Base-by-base conservation (phyloP, 352 stramenopile genomes). In the Pythium phragmitis region DNA sequence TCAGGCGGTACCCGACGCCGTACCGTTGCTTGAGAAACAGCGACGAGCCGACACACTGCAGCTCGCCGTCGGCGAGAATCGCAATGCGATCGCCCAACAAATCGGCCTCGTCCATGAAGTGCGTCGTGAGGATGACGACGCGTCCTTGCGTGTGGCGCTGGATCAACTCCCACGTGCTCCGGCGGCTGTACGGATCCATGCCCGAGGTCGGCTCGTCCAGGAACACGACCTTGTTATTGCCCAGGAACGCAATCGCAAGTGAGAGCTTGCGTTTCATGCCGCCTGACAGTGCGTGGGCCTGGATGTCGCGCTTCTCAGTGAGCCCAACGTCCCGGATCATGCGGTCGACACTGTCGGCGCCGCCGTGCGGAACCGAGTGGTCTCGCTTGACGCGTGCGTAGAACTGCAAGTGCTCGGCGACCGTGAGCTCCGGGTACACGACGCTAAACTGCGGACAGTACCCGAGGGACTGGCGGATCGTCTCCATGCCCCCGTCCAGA, bases 401-500 rank as follows among this genome's bases (percentile, higher is more conserved):
- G 62, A 99, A 98, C 41, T 71, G 50, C 21, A 99, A 73, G 62
- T 99, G 97, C 70, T 99, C 97, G 21, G 90, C 69, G 21, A 99
- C 97, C 0, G 96, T 99, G 26, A 99, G 78, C 47, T 96, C 73
- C 4, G 88, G 87, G 66, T 98, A 99, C 0, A 99, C 65, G 34
- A 98, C 96, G 70, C 98, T 97, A 73, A 99, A 93, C 59, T 99
- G 97, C 21, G 97, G 88, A 68, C 97, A 99, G 57, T 99, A 93
- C 8, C 96, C 97, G 28, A 99, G 81, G 37, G 94, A 88, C 62
- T 92, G 56, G 2, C 97, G 91, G 28, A 99, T 92, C 19, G 68
- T 41, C 14, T 72, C 51, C 82, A 99, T 92, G 63, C 98, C 76
- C 62, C 98, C 76, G 7, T 73, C 69, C 2, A 68, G 50, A 36